Conservation (phyloP, 805 yeast genomes). For the Lipomyces yamadae region DNA sequence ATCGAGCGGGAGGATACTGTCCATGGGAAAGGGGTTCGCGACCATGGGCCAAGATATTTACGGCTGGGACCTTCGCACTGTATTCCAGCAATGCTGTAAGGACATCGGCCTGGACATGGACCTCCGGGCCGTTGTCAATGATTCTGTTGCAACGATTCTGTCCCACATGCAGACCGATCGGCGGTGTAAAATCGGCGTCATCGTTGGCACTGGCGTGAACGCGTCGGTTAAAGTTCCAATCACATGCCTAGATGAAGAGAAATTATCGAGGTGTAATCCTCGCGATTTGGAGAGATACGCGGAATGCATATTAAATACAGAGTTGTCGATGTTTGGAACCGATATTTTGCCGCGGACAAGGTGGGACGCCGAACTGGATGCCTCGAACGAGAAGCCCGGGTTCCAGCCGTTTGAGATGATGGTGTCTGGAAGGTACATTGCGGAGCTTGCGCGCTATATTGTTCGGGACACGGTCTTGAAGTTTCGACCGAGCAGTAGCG, state of each 20-base stretch:
- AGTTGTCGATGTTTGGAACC: conserved; percentile 83
- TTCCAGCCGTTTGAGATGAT: conserved; percentile 87
- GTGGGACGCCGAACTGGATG: conserved; percentile 73
- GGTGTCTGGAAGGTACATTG: conserved; percentile 86
- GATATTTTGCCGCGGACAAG: conserved; percentile 70
- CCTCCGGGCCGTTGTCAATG: conserved; percentile 84
- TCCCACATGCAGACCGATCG: conserved; percentile 64
- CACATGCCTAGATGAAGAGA: conserved; percentile 63
- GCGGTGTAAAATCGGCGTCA: conserved; percentile 76
- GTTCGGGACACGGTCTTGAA: conserved; percentile 66
- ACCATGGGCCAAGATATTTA: conserved; percentile 69
- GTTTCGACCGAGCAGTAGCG: conserved; percentile 9
- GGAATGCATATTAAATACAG: conserved; percentile 80
- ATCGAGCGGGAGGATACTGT: conserved; percentile 39
- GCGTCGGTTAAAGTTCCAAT: conserved; percentile 71
- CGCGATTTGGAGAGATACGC: conserved; percentile 39
- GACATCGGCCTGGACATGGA: conserved; percentile 59
- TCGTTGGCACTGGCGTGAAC: conserved; percentile 92
- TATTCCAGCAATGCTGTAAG: conserved; percentile 69
- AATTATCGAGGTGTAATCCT: conserved; percentile 55
- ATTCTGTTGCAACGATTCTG: conserved; percentile 84
- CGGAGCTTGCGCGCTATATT: conserved; percentile 77
- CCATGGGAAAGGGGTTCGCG: conserved; percentile 69
- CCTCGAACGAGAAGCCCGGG: conserved; percentile 67
- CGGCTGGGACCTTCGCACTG: conserved; percentile 73